Conservation (phyloP, 768 basidiomycete species). For the Lentinula edodes region DNA sequence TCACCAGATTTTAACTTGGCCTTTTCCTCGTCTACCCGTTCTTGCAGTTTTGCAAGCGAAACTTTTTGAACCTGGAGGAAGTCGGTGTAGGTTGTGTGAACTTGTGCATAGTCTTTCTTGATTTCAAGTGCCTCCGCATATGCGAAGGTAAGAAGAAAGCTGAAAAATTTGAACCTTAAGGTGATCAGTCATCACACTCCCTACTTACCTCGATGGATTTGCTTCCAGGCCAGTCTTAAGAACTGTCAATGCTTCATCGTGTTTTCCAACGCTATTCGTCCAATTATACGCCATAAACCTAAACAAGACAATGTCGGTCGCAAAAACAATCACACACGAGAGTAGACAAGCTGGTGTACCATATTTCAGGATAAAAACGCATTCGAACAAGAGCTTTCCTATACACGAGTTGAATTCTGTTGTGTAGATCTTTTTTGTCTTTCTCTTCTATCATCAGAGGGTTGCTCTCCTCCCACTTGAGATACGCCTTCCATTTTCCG, state of each 20-base stretch:
- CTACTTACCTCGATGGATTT: slow-evolving; percentile 67
- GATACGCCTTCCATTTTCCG: slow-evolving; percentile 85
- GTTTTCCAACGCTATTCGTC: slow-evolving; percentile 67
- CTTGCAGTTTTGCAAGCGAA: slow-evolving; percentile 60
- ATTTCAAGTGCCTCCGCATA: slow-evolving; percentile 70
- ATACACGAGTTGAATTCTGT: slow-evolving; percentile 77
- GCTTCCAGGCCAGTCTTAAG: slow-evolving; percentile 85
- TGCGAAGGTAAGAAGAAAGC: slow-evolving; percentile 88
- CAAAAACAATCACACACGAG: neutral
- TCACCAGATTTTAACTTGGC: slow-evolving; percentile 18
- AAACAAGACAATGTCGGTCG: slow-evolving; percentile 4
- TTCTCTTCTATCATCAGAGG: slow-evolving; percentile 89
- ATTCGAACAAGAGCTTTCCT: slow-evolving; percentile 86
- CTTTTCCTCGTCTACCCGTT: slow-evolving; percentile 18
- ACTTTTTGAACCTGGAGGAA: slow-evolving; percentile 62
- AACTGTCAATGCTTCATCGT: slow-evolving; percentile 77
- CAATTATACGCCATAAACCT: slow-evolving; percentile 93
- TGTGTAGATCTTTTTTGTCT: slow-evolving; percentile 60
- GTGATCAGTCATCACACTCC: neutral
- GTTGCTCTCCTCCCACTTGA: slow-evolving; percentile 95
- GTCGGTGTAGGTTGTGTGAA: slow-evolving; percentile 66
- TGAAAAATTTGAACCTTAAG: slow-evolving; percentile 22
- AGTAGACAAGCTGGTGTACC: slow-evolving; percentile 41
- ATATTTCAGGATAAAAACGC: slow-evolving; percentile 93
- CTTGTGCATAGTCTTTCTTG: slow-evolving; percentile 56